Evolutionary conservation across 768 basidiomycete species (phyloP), one percentile per base, ranked within the genome.

Genomic region (Tylopilus sp.): DNA sequence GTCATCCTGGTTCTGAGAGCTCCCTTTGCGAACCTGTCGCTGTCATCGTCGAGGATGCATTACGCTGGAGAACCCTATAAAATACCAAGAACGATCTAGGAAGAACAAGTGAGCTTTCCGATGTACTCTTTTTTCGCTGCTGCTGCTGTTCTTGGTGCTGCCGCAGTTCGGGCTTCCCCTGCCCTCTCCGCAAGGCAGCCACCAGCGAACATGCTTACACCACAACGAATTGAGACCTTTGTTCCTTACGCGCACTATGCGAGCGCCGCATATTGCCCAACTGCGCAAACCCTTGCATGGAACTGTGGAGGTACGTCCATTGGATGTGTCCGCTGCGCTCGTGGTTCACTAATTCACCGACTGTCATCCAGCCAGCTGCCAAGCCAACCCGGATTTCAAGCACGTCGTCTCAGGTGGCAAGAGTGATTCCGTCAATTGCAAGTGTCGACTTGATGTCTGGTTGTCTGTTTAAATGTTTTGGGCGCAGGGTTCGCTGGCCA

Each of bases 241-340:
- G 73, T 57, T 35, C 72, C 80, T 0, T 83, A 75, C 67, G 74
- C 78, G 0, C 68, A 64, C 48, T 81, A 76, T 56, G 79, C 82
- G 1, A 74, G 75, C 31, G 62, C 79, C 9, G 81, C 69, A 1
- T 79, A 79, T 57, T 85, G 83, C 50, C 45, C 63, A 15, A 66
- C 79, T 8, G 47, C 72, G 3, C 47, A 65, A 35, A 78, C 75
- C 23, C 56, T 74, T 35, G 68, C 70, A 21, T 83, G 82, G 80
- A 61, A 72, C 30, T 83, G 82, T 63, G 83, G 83, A 65, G 54
- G 81, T 79, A 55, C 48, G 74, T 67, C 39, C 18, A 41, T 22
- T 33, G 11, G 4, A 50, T 31, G 6, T 8, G 21, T 40, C 8
- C 39, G 9, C 10, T 25, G 20, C 25, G 10, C 26, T 8, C 7